These are phyloP conservation scores for Xylaria acuta DNA, from an alignment of 495 filamentous ascomycete genomes.

Conservation along the genomic window DNA sequence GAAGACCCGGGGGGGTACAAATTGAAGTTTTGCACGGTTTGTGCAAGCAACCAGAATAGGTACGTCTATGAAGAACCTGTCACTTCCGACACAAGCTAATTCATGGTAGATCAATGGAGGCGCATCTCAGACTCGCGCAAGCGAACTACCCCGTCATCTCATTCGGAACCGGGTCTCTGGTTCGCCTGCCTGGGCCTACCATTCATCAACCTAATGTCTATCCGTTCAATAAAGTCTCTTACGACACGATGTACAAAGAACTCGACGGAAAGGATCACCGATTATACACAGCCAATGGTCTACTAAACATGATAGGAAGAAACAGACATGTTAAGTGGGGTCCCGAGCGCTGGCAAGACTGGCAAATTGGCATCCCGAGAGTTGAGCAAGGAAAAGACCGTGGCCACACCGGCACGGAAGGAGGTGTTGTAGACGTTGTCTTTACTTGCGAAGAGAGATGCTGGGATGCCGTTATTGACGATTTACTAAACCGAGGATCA, in stretches of 20 bases:
- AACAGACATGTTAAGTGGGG: slow-evolving; percentile 92
- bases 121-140: slow-evolving; percentile 84
- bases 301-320: slow-evolving; percentile 93
- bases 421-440: slow-evolving; percentile 90
- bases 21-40: slow-evolving; percentile 97
- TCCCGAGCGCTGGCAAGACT: slow-evolving; percentile 98
- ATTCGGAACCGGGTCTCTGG: slow-evolving; percentile 94
- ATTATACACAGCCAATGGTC: slow-evolving; percentile 88
- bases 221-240: slow-evolving; percentile 93
- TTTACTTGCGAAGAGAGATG: slow-evolving; percentile 98
- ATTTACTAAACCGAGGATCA: slow-evolving; percentile 82
- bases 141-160: slow-evolving; percentile 94
- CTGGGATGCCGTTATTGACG: slow-evolving; percentile 98
- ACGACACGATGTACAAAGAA: slow-evolving; percentile 89
- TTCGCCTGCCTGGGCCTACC: slow-evolving; percentile 90
- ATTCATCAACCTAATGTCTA: slow-evolving; percentile 96
- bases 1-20: slow-evolving; percentile 65
- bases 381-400: slow-evolving; percentile 67
- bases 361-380: slow-evolving; percentile 85
- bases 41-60: slow-evolving; percentile 95
- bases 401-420: slow-evolving; percentile 81
- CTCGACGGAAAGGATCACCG: slow-evolving; percentile 82
- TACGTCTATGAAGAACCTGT: slow-evolving; percentile 45
- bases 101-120: slow-evolving; percentile 84
- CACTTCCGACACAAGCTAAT: slow-evolving; percentile 19